Base-by-base conservation (phyloP, 805 yeast species). In the Candida sphagnicola region DNA sequence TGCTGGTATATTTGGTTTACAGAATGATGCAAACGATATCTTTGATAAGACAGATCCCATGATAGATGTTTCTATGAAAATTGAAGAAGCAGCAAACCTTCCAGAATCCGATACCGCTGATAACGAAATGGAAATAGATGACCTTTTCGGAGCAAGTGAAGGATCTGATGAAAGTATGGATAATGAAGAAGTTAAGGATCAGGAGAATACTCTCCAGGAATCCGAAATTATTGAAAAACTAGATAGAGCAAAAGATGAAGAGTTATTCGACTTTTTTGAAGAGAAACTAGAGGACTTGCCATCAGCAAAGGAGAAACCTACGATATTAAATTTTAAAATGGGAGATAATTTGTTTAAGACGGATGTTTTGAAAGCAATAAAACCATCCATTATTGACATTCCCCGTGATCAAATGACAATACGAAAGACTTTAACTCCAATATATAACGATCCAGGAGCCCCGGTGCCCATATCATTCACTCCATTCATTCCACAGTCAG, bases 361-460 rank as follows among this genome's bases (percentile, higher is more conserved):
- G 16, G 35, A 31, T n/a, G 14, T n/a, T 6, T 18, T 18, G 8
- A 33, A 33, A 23, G 8, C n/a, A 19, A 18, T 14, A 12, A 21
- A 33, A 19, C n/a, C 15, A 8, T 12, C 23, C 13, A 33, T 33
- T 34, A 49, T 75, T 43, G 80, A 78, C 50, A 75, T 78, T 31
- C 83, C 84, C 0, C 64, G 73, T 37, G 77, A 76, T 42, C 78
- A 78, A 48, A 79, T 79, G 73, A 75, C 80, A 8, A 49, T 76
- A 10, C 36, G 39, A 6, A 40, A 32, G 14, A 31, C 26, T 12
- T 36, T 42, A 14, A 57, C 67, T 2, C 72, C 79, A 2, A 81
- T 81, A 0, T 84, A 84, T 48, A 76, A 70, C 34, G 95, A 85
- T 54, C 95, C 95, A 0, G 95, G 95, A 31, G 95, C 95, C 0